Base-by-base conservation (phyloP, 1,284 basidiomycete genomes). In the Ceraceosorus guamensis region DNA sequence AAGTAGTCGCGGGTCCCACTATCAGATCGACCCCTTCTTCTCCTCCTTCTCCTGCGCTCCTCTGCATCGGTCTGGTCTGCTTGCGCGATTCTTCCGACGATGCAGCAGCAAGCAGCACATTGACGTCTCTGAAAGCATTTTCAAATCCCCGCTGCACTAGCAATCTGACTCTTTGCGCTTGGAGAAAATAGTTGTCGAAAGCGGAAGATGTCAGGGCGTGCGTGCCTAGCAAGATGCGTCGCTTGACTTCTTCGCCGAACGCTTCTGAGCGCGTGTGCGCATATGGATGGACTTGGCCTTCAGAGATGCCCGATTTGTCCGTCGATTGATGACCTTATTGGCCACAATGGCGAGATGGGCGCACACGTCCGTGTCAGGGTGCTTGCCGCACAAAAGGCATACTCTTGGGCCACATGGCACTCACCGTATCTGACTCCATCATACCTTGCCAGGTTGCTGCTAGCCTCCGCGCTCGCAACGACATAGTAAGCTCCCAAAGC, bases 401-500 rank as follows among this genome's bases (percentile, higher is more conserved):
- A 48, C 8, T 24, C 24, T 24, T 24, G 24, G 24, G 24, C 24
- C 24, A 1, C 24, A 24, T 24, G 24, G 24, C 24, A 62, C 83
- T 79, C 10, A 63, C 82, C 82, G 61, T 77, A 83, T 62, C 80
- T 78, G 0, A 93, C 82, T 0, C 93, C 93, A 52, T 93, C 90
- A 75, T 87, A 98, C 37, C 91, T 81, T 0, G 88, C 90, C 43
- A 98, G 79, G 71, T 95, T 96, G 63, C 89, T 92, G 63, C 88
- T 88, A 0, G 92, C 93, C 73, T 98, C 95, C 0, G 95, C 91
- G 59, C 85, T 88, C 0, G 93, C 89, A 18, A 97, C 82, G 10
- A 96, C 88, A 71, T 98, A 98, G 80, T 98, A 98, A 4, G 91
- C 88, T 52, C 90, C 89, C 1, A 97, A 80, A 0, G 89, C 88